Conservation (phyloP, 768 basidiomycete genomes). For the Phaeotremella skinneri region DNA sequence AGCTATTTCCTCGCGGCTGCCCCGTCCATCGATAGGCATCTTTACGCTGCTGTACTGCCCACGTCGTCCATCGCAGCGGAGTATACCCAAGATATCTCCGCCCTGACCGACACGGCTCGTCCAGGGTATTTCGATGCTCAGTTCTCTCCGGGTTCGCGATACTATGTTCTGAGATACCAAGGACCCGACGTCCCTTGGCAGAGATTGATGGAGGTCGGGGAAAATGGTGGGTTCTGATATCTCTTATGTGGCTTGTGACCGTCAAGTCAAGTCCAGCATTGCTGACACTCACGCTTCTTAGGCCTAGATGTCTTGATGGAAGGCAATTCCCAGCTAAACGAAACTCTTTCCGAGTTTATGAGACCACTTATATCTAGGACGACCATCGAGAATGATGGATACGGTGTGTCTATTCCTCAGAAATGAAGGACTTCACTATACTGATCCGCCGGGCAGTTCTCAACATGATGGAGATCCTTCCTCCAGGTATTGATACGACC, state of each 20-base stretch:
- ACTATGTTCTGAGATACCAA: conserved; percentile 73
- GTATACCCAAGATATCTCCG: conserved; percentile 25
- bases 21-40: conserved; percentile 75
- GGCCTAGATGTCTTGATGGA: conserved; percentile 65
- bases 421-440: background rate
- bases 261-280: background rate
- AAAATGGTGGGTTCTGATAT: conserved; percentile 30
- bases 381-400: conserved; percentile 76
- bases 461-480: conserved; percentile 86
- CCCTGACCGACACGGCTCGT: conserved; percentile 46
- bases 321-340: conserved; percentile 66
- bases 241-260: background rate
- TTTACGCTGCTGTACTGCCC: conserved; percentile 78
- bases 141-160: conserved; percentile 84
- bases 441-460: conserved; percentile 54
- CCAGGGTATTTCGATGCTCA: conserved; percentile 63
- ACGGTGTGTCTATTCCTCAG: conserved; percentile 58
- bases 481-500: conserved; percentile 87
- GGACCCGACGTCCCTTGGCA: conserved; percentile 89
- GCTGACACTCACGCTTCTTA: conserved; percentile 13
- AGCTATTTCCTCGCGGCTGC: conserved; percentile 88
- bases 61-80: conserved; percentile 53
- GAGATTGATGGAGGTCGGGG: conserved; percentile 63
- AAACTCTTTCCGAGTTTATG: conserved; percentile 67
- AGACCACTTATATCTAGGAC: conserved; percentile 66